phyloP scores from a whole-genome alignment of 129 eudicot genomes.

The Artemisia annua region DNA sequence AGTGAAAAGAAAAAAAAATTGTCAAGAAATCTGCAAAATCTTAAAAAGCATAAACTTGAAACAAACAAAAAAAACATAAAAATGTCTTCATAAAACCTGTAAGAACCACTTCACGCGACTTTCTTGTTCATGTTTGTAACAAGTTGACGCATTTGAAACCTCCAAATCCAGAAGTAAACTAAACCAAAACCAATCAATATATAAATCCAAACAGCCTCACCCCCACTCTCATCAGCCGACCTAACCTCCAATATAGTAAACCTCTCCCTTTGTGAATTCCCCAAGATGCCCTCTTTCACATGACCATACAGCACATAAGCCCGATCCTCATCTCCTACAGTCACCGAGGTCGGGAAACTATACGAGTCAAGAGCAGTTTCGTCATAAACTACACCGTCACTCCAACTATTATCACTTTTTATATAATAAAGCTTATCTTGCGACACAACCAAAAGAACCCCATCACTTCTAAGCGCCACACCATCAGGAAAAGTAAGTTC shows the following conservation, averaged over 20 bases:
- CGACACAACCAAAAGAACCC: slow-evolving; percentile 80
- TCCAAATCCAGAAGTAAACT: slow-evolving; percentile 75
- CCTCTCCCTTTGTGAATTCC: slow-evolving; percentile 53
- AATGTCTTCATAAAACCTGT: neutral
- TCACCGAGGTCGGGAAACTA: slow-evolving; percentile 61
- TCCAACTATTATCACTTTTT: slow-evolving; percentile 76
- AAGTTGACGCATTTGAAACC: slow-evolving; percentile 77
- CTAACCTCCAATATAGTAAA: slow-evolving; percentile 64
- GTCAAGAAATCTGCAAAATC: neutral
- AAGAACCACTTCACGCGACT: slow-evolving; percentile 14
- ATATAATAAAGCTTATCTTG: slow-evolving; percentile 48
- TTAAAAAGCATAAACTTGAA: neutral
- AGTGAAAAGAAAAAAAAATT: too few relatives aligned
- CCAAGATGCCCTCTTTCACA: slow-evolving; percentile 64
- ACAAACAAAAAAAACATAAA: neutral
- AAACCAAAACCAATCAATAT: slow-evolving; percentile 81
- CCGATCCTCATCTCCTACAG: slow-evolving; percentile 72
- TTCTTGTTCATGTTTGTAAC: slow-evolving; percentile 72
- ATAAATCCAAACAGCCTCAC: slow-evolving; percentile 61
- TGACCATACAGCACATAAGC: slow-evolving; percentile 86
- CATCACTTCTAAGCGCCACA: slow-evolving; percentile 72
- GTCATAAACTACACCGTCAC: slow-evolving; percentile 77
- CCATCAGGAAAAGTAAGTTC: slow-evolving; percentile 60
- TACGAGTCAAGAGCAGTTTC: slow-evolving; percentile 74
- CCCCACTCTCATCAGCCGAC: slow-evolving; percentile 60